These are phyloP conservation scores for Tillandsia leiboldiana DNA, from an alignment of 176 grass and related monocot genomes.

Conservation along the genomic window DNA sequence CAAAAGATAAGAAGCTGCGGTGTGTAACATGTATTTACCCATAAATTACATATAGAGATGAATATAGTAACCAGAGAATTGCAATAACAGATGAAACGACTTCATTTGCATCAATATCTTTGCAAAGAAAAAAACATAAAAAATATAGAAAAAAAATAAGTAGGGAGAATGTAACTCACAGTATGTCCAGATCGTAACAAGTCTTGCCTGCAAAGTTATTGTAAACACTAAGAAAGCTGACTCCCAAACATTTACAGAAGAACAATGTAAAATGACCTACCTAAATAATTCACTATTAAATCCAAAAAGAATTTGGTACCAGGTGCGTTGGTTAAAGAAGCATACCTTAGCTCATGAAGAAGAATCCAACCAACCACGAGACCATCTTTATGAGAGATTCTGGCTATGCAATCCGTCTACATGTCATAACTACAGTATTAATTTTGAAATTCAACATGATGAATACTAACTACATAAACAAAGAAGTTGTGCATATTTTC, in stretches of 20 bases:
- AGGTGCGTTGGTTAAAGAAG: neutral
- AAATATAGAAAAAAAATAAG: constrained; percentile 4
- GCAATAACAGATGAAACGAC: too few relatives aligned
- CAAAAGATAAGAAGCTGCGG: too few relatives aligned
- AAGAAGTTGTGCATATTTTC: neutral
- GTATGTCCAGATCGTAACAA: constrained; percentile 36
- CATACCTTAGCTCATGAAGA: constrained; percentile 78
- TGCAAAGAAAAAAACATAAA: constrained; percentile 8
- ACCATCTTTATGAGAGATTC: constrained; percentile 71
- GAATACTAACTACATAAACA: neutral
- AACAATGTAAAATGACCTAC: neutral
- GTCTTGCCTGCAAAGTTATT: constrained; percentile 32
- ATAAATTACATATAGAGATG: too few relatives aligned
- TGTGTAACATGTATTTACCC: too few relatives aligned
- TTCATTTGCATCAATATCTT: neutral
- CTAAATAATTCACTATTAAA: neutral
- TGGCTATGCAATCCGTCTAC: constrained; percentile 99
- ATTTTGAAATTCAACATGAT: constrained; percentile 20
- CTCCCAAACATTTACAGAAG: constrained; percentile 2
- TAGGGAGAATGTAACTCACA: constrained; percentile 14
- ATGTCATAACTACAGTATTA: constrained; percentile 24
- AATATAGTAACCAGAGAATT: too few relatives aligned
- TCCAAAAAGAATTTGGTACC: neutral
- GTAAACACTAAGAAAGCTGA: neutral
- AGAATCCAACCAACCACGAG: constrained; percentile 63